phyloP scores from a whole-genome alignment of 768 basidiomycete genomes.

The Solioccasus polychromus region DNA sequence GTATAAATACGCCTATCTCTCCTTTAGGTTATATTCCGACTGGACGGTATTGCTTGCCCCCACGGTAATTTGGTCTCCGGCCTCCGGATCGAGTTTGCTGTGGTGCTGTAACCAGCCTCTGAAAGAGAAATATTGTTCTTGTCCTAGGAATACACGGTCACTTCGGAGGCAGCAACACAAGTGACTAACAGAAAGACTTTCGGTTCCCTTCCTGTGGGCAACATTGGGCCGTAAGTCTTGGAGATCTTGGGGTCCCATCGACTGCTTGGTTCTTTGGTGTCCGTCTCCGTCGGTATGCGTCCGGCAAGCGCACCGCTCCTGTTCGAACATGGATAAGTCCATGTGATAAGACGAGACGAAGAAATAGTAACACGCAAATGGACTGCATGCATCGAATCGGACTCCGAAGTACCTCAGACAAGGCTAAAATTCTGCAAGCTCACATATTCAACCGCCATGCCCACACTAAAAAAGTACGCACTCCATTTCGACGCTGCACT shows the following conservation, averaged over 20 bases:
- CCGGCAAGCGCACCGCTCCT: constrained; percentile 15
- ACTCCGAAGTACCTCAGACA: constrained; percentile 41
- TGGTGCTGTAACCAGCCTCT: constrained; percentile 22
- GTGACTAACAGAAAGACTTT: constrained; percentile 13
- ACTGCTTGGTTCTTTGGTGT: constrained; percentile 1
- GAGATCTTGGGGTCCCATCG: constrained; percentile 14
- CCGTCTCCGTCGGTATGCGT: constrained; percentile 5
- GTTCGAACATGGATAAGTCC: not conserved
- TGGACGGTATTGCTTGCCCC: constrained; percentile 36
- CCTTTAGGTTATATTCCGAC: constrained; percentile 28
- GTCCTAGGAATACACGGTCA: too few species aligned
- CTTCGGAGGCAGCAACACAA: too few species aligned
- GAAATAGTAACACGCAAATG: constrained; percentile 17
- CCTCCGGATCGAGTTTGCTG: constrained; percentile 12
- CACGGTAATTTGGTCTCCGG: constrained; percentile 32
- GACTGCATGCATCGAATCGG: constrained; percentile 36
- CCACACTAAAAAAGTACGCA: not conserved
- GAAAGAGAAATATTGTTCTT: constrained; percentile 9
- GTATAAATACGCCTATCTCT: constrained; percentile 1
- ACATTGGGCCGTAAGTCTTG: constrained; percentile 3
- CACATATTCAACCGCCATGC: not conserved
- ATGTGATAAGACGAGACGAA: not conserved
- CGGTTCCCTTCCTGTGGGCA: constrained; percentile 17
- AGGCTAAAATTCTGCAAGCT: constrained; percentile 33
- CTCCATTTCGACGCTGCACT: constrained; percentile 26